Conservation (phyloP, 2,329 filamentous ascomycete genomes). For the Ophiosphaerella narmari region DNA sequence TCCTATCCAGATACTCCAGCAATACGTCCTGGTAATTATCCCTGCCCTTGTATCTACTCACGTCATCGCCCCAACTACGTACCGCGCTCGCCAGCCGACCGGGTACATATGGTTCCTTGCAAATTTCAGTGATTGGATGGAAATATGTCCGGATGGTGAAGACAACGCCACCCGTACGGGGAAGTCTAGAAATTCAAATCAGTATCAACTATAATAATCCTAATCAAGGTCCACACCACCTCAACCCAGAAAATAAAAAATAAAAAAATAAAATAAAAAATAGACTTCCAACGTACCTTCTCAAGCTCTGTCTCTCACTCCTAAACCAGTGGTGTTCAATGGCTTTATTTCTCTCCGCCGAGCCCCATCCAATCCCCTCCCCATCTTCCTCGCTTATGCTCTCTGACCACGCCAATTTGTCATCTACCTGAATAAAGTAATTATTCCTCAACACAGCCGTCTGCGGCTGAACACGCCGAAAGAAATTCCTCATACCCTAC, state of each 20-base stretch:
- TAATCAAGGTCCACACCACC: no score
- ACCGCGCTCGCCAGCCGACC: constrained; percentile 77
- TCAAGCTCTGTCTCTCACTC: constrained; percentile 73
- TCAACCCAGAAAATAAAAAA: not conserved
- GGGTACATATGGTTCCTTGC: constrained; percentile 74
- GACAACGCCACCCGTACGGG: constrained; percentile 55
- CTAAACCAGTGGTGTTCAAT: constrained; percentile 77
- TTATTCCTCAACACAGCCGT: constrained; percentile 73
- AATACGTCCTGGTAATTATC: constrained; percentile 75
- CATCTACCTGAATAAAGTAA: constrained; percentile 88
- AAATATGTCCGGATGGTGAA: constrained; percentile 86
- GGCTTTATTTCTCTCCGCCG: constrained; percentile 71
- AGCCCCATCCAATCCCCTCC: constrained; percentile 67
- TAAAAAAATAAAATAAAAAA: no score
- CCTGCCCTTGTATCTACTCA: constrained; percentile 76
- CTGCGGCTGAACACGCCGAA: constrained; percentile 70
- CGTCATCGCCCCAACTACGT: constrained; percentile 80
- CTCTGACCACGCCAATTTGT: constrained; percentile 73
- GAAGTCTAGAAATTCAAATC: constrained; percentile 39
- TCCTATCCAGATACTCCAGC: constrained; percentile 74
- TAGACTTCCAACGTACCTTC: constrained; percentile 49
- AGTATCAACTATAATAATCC: no score
- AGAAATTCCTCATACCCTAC: constrained; percentile 77
- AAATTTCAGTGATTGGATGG: constrained; percentile 70
- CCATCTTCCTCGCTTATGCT: constrained; percentile 77